phyloP scores from a whole-genome alignment of 2,329 filamentous ascomycete genomes.

The Penicillium fuscoglaucum region DNA sequence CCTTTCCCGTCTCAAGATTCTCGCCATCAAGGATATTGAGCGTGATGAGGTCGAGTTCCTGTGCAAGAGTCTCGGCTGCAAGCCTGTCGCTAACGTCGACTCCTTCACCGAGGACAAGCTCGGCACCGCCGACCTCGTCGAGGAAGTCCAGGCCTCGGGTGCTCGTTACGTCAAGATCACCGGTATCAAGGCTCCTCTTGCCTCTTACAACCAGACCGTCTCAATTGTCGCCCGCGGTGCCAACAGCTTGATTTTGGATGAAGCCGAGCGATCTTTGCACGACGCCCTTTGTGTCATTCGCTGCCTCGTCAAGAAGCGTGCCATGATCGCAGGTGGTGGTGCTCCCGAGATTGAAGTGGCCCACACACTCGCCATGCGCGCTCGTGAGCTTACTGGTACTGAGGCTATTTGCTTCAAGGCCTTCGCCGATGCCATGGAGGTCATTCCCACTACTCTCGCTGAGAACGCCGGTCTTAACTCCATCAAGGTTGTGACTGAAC shows the following conservation, averaged over 20 bases:
- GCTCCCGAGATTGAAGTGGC: conserved; percentile 97
- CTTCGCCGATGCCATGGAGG: conserved; percentile 95
- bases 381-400: conserved; percentile 81
- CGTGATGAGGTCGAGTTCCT: conserved; percentile 98
- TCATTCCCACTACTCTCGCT: conserved; percentile 92
- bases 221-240: conserved; percentile 93
- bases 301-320: conserved; percentile 98
- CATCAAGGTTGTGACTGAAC: conserved; percentile 96
- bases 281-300: conserved; percentile 97
- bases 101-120: conserved; percentile 99
- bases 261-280: conserved; percentile 94
- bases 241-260: conserved; percentile 90
- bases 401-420: conserved; percentile 99
- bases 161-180: conserved; percentile 94
- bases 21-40: conserved; percentile 96
- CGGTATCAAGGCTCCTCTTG: conserved; percentile 74
- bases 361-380: conserved; percentile 76
- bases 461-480: conserved; percentile 98
- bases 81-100: conserved; percentile 97
- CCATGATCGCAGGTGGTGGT: conserved; percentile 94
- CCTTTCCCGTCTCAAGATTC: conserved; percentile 92
- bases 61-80: conserved; percentile 98
- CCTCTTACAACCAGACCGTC: conserved; percentile 68
- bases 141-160: conserved; percentile 84
- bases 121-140: conserved; percentile 86